phyloP scores from a whole-genome alignment of 2,329 filamentous ascomycete species.

The Cercospora sojina region DNA sequence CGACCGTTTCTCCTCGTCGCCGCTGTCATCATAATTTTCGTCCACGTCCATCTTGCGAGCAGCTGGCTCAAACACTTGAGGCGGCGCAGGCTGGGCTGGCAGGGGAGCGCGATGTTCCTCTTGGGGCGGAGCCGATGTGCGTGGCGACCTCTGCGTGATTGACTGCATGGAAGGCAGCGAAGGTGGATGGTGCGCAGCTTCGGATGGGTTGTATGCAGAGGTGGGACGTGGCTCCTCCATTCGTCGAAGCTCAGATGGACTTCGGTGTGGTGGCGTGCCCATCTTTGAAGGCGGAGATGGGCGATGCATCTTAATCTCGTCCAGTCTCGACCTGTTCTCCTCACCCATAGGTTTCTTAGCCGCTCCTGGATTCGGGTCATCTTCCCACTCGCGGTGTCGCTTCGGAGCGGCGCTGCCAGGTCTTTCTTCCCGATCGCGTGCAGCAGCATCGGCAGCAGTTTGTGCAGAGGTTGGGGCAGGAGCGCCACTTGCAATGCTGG shows the following conservation, averaged over 20 bases:
- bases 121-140: slow-evolving; percentile 53
- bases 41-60: slow-evolving; percentile 96
- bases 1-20: slow-evolving; percentile 70
- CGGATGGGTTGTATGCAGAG: slow-evolving; percentile 78
- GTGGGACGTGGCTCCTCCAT: slow-evolving; percentile 64
- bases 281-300: slow-evolving; percentile 50
- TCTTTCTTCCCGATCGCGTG: slow-evolving; percentile 68
- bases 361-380: slow-evolving; percentile 55
- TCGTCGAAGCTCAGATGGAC: slow-evolving; percentile 67
- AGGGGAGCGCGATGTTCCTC: slow-evolving; percentile 43
- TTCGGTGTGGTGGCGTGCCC: slow-evolving; percentile 69
- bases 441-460: slow-evolving; percentile 63
- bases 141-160: slow-evolving; percentile 50
- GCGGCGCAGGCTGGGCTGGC: slow-evolving; percentile 36
- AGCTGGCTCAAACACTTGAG: slow-evolving; percentile 70
- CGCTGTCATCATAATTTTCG: slow-evolving; percentile 95
- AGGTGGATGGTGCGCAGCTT: slow-evolving; percentile 84
- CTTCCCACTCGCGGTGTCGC: slow-evolving; percentile 89
- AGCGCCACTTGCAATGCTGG: slow-evolving; percentile 66
- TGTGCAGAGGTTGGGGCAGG: slow-evolving; percentile 62
- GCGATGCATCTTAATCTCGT: slow-evolving; percentile 78
- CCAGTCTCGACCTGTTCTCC: slow-evolving; percentile 79
- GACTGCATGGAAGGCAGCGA: slow-evolving; percentile 53
- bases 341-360: slow-evolving; percentile 86
- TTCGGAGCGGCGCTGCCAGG: slow-evolving; percentile 77